A percentile compares a stretch with the other conserved stretches of the same genome.
Evolutionary conservation across 495 filamentous ascomycete genomes (phyloP).

Genomic region (Polyplosphaeria fusca): DNA sequence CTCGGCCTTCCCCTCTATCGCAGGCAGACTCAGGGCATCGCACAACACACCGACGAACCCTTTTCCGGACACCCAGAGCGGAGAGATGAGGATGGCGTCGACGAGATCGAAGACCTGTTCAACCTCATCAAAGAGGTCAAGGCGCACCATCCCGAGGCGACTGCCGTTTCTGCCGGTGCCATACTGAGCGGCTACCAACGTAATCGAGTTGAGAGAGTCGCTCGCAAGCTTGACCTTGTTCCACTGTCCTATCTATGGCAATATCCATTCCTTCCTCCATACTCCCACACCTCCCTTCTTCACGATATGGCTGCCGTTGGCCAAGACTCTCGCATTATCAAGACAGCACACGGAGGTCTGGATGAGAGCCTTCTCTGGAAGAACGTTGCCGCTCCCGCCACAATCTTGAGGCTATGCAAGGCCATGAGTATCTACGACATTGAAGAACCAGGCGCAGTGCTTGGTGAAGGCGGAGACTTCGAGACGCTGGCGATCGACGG

Average conservation of each 20-base stretch:
- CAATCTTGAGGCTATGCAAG: slow-evolving; percentile 55
- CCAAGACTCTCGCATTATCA: slow-evolving; percentile 83
- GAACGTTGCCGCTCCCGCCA: slow-evolving; percentile 59
- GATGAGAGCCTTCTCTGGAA: slow-evolving; percentile 79
- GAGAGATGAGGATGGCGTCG: slow-evolving; percentile 34
- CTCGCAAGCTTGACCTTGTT: slow-evolving; percentile 67
- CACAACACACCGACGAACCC: slow-evolving; percentile 52
- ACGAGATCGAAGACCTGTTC: slow-evolving; percentile 86
- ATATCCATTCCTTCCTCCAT: slow-evolving; percentile 66
- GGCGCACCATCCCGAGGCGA: slow-evolving; percentile 65
- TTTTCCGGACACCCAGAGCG: background rate
- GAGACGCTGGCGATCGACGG: slow-evolving; percentile 88
- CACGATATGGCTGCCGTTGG: slow-evolving; percentile 75
- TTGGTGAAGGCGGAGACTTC: slow-evolving; percentile 95
- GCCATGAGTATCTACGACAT: slow-evolving; percentile 68
- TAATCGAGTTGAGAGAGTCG: slow-evolving; percentile 87
- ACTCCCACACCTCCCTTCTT: slow-evolving; percentile 55
- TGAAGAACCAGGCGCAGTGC: slow-evolving; percentile 61
- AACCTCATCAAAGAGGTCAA: slow-evolving; percentile 65
- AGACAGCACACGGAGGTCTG: slow-evolving; percentile 87
- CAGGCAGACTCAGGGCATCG: slow-evolving; percentile 63
- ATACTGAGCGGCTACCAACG: slow-evolving; percentile 95
- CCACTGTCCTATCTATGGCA: slow-evolving; percentile 90
- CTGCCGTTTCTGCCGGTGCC: slow-evolving; percentile 83
- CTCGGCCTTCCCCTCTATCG: slow-evolving; percentile 79